Evolutionary conservation across 1,284 basidiomycete genomes (phyloP).

Genomic region (Pseudozyma thailandica): DNA sequence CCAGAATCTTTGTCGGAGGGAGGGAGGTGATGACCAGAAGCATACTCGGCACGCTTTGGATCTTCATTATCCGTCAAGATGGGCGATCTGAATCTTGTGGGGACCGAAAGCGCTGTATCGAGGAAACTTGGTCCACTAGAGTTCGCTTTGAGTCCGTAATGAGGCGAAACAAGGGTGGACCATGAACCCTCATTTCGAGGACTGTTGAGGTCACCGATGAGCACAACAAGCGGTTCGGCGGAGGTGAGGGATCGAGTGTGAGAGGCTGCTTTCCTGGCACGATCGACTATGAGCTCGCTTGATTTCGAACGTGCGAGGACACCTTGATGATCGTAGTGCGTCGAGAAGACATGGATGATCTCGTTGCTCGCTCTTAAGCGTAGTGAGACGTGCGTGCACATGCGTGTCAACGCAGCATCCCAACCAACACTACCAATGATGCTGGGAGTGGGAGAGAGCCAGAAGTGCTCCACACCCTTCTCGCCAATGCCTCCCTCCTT

Average conservation of each 20-base stretch:
- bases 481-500: constrained; percentile 45
- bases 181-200: constrained; percentile 49
- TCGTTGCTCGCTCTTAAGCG: constrained; percentile 25
- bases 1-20: background rate
- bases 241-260: constrained; percentile 4
- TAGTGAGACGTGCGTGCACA: constrained; percentile 58
- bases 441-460: constrained; percentile 46
- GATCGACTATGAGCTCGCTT: constrained; percentile 41
- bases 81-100: constrained; percentile 24
- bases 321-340: constrained; percentile 59
- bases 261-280: constrained; percentile 28
- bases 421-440: constrained; percentile 47
- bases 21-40: constrained; percentile 16
- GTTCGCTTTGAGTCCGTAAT: constrained; percentile 29
- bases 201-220: constrained; percentile 55
- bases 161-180: constrained; percentile 46
- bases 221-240: constrained; percentile 42
- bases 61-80: constrained; percentile 42
- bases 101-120: constrained; percentile 44
- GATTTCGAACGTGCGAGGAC: constrained; percentile 38
- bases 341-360: constrained; percentile 53
- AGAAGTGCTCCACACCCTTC: constrained; percentile 54
- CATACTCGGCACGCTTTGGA: constrained; percentile 18
- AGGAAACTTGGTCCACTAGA: constrained; percentile 31
- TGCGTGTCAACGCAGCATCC: constrained; percentile 54